These are phyloP conservation scores for Malania oleifera DNA, from an alignment of 164 flowering plant genomes.

Conservation along the genomic window DNA sequence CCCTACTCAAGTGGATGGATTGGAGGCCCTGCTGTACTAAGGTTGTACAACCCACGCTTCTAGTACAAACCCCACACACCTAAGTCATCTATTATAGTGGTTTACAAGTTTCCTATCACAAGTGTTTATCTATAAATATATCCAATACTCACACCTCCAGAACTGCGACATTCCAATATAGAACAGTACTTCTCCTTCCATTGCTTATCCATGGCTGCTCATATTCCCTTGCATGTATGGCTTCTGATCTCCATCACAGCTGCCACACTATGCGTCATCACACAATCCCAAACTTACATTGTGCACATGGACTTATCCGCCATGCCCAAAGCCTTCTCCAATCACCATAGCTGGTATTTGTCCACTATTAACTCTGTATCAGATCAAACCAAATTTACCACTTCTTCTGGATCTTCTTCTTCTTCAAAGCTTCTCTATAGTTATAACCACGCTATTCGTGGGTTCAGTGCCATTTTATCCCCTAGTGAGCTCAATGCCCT, in stretches of 20 bases:
- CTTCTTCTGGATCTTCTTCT: not conserved
- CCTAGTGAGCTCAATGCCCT: constrained; percentile 35
- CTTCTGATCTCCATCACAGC: constrained; percentile 13
- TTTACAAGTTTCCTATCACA: too few species aligned
- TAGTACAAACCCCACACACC: too few species aligned
- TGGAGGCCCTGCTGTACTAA: too few species aligned
- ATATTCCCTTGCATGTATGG: constrained; percentile 5
- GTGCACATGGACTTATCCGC: constrained; percentile 58
- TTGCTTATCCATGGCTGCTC: constrained; percentile 23
- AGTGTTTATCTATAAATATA: too few species aligned
- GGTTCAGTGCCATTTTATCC: constrained; percentile 57
- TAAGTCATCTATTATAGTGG: too few species aligned
- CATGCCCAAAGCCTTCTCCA: constrained; percentile 58
- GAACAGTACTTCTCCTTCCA: constrained; percentile 9
- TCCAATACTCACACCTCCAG: too few species aligned
- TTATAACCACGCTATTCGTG: constrained; percentile 46
- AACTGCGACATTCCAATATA: too few species aligned
- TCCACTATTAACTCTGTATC: constrained; percentile 31
- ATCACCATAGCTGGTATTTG: constrained; percentile 51
- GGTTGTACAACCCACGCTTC: too few species aligned
- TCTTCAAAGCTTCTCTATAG: constrained; percentile 35
- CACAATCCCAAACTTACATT: constrained; percentile 35
- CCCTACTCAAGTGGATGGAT: too few species aligned
- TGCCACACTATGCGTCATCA: constrained; percentile 10
- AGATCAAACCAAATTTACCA: not conserved